These are phyloP conservation scores for Trypanosoma melophagium DNA, from an alignment of 208 protist genomes.

Conservation along the genomic window DNA sequence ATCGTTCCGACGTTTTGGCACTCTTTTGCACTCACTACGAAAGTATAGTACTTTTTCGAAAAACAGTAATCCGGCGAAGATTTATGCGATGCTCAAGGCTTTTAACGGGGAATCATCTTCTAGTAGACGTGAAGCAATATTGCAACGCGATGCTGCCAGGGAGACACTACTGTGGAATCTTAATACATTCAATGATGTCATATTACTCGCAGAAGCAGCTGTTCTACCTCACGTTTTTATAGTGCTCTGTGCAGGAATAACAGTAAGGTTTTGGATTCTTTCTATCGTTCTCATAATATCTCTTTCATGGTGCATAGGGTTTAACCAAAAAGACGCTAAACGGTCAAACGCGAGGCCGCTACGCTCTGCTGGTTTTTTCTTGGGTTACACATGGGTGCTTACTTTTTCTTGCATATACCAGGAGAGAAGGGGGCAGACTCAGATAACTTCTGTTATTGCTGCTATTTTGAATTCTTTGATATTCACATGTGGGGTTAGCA, in stretches of 20 bases:
- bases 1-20: not conserved
- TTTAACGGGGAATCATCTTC: constrained; percentile 32
- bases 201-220: constrained; percentile 19
- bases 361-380: constrained; percentile 20
- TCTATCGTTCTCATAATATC: not conserved
- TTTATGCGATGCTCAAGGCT: constrained; percentile 29
- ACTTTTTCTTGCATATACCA: not conserved
- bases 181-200: constrained; percentile 16
- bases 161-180: constrained; percentile 22
- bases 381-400: constrained; percentile 16
- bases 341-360: constrained; percentile 6
- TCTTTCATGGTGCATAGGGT: not conserved
- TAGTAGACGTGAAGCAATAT: constrained; percentile 25
- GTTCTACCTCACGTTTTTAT: constrained; percentile 37
- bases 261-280: not conserved
- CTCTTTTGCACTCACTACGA: not conserved
- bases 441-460: too few relatives aligned
- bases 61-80: constrained; percentile 14
- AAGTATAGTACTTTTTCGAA: not conserved
- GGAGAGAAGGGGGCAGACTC: not conserved
- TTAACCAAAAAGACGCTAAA: not conserved
- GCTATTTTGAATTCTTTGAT: not conserved
- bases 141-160: constrained; percentile 24
- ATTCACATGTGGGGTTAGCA: not conserved
- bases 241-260: constrained; percentile 16